Percentiles rank a stretch among this genome's conserved stretches.
Conservation (phyloP, 2,329 filamentous ascomycete species). For the Epichloe sibirici region DNA sequence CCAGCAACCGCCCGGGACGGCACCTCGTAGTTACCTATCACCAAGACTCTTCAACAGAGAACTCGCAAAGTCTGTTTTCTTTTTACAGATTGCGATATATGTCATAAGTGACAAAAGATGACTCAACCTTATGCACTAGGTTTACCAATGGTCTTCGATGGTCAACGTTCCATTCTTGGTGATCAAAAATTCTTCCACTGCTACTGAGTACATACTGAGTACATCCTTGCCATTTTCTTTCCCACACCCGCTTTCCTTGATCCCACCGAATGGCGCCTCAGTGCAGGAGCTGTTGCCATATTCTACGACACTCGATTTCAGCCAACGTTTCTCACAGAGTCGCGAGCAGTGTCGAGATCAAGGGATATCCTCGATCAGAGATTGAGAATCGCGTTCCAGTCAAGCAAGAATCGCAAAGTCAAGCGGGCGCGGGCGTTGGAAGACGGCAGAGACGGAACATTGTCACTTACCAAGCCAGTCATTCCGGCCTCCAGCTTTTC, state of each 20-base stretch:
- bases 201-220: constrained; percentile 14
- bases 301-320: constrained; percentile 16
- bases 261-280: constrained; percentile 34
- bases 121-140: background rate
- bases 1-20: background rate
- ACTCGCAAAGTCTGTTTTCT: background rate
- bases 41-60: background rate
- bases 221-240: constrained; percentile 37
- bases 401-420: background rate
- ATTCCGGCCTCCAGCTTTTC: constrained; percentile 35
- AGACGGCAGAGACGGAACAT: background rate
- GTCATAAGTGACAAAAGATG: background rate
- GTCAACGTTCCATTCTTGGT: constrained; percentile 34
- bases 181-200: constrained; percentile 32
- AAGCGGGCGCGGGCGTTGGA: background rate
- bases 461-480: constrained; percentile 23
- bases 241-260: constrained; percentile 34
- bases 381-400: background rate
- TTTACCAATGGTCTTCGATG: constrained; percentile 15
- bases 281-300: constrained; percentile 27
- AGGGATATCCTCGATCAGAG: background rate
- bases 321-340: background rate
- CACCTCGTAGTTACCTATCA: background rate
- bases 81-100: background rate
- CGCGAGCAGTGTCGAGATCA: background rate